These are phyloP conservation scores for Boletus subcaerulescens DNA, from an alignment of 768 basidiomycete genomes.

Conservation along the genomic window DNA sequence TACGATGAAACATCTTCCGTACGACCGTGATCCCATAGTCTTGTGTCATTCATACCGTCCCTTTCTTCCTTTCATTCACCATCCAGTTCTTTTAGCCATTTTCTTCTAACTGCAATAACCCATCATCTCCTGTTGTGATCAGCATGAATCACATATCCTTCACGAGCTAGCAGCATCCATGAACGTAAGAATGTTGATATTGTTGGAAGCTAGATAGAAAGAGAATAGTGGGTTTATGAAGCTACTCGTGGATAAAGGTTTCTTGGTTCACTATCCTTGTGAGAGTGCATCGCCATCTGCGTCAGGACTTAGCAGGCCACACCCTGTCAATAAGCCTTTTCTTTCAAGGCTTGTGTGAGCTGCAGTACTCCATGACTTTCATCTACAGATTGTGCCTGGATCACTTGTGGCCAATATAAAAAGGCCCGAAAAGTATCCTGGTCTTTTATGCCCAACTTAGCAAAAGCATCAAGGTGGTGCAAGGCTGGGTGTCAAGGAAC, in stretches of 20 bases:
- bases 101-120: conserved; percentile 25
- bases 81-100: conserved; percentile 15
- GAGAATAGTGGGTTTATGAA: background rate
- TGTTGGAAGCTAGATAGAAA: background rate
- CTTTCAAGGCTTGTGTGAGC: conserved; percentile 24
- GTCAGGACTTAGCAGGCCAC: background rate
- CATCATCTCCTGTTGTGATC: conserved; percentile 24
- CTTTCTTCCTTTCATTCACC: conserved; percentile 16
- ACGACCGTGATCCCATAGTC: conserved; percentile 21
- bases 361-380: conserved; percentile 6
- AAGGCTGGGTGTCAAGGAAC: conserved; percentile 21
- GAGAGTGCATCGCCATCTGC: conserved; percentile 3
- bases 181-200: conserved; percentile 2
- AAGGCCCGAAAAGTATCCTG: conserved; percentile 20
- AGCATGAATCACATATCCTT: conserved; percentile 19
- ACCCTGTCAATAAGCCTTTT: conserved; percentile 13
- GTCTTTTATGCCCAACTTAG: conserved; percentile 22
- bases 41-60: conserved; percentile 19
- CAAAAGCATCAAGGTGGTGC: conserved; percentile 17
- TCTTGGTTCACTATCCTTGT: background rate
- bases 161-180: background rate
- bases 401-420: conserved; percentile 19
- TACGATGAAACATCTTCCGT: conserved; percentile 14
- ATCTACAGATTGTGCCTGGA: conserved; percentile 17
- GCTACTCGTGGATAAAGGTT: background rate